Evolutionary conservation across 2,329 filamentous ascomycete species (phyloP).

Genomic region (Pyrenochaeta sp.): DNA sequence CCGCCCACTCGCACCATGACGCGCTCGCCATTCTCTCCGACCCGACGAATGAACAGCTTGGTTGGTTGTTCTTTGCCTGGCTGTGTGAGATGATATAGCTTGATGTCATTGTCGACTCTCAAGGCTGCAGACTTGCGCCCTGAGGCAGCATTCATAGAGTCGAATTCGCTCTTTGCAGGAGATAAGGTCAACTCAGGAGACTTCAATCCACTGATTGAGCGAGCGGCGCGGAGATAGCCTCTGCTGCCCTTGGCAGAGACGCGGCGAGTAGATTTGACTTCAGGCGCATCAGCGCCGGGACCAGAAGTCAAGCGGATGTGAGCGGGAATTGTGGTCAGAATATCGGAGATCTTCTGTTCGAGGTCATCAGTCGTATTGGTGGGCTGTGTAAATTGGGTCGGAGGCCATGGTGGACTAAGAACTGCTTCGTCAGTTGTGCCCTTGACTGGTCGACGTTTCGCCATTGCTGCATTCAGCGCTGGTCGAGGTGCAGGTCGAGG

Average conservation of each 20-base stretch:
- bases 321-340: slow-evolving; percentile 78
- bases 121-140: slow-evolving; percentile 38
- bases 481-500: slow-evolving; percentile 46
- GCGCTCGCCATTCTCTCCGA: slow-evolving; percentile 87
- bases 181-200: slow-evolving; percentile 48
- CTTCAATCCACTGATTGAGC: slow-evolving; percentile 41
- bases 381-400: slow-evolving; percentile 40
- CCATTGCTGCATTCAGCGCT: slow-evolving; percentile 54
- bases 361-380: slow-evolving; percentile 64
- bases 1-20: slow-evolving; percentile 98
- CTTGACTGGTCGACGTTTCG: slow-evolving; percentile 45
- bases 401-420: slow-evolving; percentile 42
- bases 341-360: slow-evolving; percentile 79
- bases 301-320: slow-evolving; percentile 73
- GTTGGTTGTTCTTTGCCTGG: slow-evolving; percentile 86
- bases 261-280: slow-evolving; percentile 37
- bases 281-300: slow-evolving; percentile 37
- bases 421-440: slow-evolving; percentile 49
- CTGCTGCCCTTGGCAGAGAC: slow-evolving; percentile 38
- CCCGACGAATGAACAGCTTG: slow-evolving; percentile 91
- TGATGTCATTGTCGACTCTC: slow-evolving; percentile 69
- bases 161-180: slow-evolving; percentile 44
- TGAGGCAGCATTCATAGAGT: slow-evolving; percentile 30
- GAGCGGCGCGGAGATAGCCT: slow-evolving; percentile 40
- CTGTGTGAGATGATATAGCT: slow-evolving; percentile 88